Percentiles rank a stretch among this genome's conserved stretches.
Evolutionary conservation across 495 filamentous ascomycete species (phyloP).

Genomic region (Glonium stellatum): DNA sequence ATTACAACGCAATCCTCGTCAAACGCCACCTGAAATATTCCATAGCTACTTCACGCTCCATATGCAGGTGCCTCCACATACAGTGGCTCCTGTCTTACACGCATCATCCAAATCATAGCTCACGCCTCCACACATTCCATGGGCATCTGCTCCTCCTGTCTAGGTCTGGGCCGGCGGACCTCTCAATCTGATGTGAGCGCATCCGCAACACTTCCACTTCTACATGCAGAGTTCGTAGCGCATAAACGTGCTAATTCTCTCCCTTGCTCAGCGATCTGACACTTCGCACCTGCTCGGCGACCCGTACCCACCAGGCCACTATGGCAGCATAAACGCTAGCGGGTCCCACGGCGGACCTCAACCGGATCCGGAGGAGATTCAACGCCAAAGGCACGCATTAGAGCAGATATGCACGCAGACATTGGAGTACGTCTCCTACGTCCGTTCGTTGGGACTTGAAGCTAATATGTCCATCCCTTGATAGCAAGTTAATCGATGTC

Average conservation of each 20-base stretch:
- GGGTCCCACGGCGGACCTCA: slow-evolving; percentile 23
- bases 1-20: neutral
- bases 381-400: slow-evolving; percentile 35
- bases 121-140: slow-evolving; percentile 23
- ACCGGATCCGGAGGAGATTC: slow-evolving; percentile 36
- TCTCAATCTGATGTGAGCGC: slow-evolving; percentile 32
- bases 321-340: slow-evolving; percentile 27
- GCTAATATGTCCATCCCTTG: slow-evolving; percentile 16
- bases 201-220: neutral
- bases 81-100: neutral
- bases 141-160: slow-evolving; percentile 38
- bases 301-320: slow-evolving; percentile 28
- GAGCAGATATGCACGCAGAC: slow-evolving; percentile 37
- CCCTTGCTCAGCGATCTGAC: slow-evolving; percentile 31
- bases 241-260: slow-evolving; percentile 6
- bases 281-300: slow-evolving; percentile 33
- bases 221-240: neutral
- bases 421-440: slow-evolving; percentile 30
- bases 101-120: neutral
- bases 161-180: slow-evolving; percentile 34
- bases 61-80: slow-evolving; percentile 1
- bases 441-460: neutral
- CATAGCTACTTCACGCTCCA: neutral
- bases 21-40: neutral
- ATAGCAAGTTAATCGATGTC: slow-evolving; percentile 29